Base-by-base conservation (phyloP, 345 rosid genomes). In the Capsella bursapastoris region DNA sequence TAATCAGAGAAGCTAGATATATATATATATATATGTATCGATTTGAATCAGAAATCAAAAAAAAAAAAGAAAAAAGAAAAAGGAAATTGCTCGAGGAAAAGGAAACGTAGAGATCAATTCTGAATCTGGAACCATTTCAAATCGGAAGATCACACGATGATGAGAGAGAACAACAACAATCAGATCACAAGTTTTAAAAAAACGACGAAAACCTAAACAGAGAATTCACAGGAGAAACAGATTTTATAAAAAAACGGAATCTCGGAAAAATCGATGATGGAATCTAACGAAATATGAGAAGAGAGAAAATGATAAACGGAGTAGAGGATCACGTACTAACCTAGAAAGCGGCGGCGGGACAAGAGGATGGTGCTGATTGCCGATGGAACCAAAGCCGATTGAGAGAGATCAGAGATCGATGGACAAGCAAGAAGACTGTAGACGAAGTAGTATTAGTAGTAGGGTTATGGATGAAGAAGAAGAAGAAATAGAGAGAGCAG, bases 121-220 rank as follows among this genome's bases (percentile, higher is more conserved):
- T 11, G 63, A 72, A 41, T 52, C 52, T n/a, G 28, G 35, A 50
- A 55, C 44, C 37, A 62, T 38, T 70, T 58, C 38, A 35, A 70
- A 59, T 0, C 7, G 1, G 34, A 35, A 35, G 35, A 71, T 64
- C 76, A 29, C 3, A 7, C 9, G 38, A 35, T 32, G 53, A 72
- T 16, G 13, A 50, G 31, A 18, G 22, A 18, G 3, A 43, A 45
- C 57, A 37, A 35, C 5, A 5, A 32, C 35, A 6, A 32, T 32
- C 35, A 32, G 6, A 32, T 4, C 5, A 3, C 40, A 35, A 58
- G 58, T 66, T 52, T 18, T 18, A 18, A 18, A 18, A 18, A 18
- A 18, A 18, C 22, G 8, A 34, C 37, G 37, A 22, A 22, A 22
- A 22, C 25, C 25, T 22, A 22, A 22, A 22, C 25, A 22, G 25